phyloP scores from a whole-genome alignment of 306 rosid species.

The Potentilla sterilis region DNA sequence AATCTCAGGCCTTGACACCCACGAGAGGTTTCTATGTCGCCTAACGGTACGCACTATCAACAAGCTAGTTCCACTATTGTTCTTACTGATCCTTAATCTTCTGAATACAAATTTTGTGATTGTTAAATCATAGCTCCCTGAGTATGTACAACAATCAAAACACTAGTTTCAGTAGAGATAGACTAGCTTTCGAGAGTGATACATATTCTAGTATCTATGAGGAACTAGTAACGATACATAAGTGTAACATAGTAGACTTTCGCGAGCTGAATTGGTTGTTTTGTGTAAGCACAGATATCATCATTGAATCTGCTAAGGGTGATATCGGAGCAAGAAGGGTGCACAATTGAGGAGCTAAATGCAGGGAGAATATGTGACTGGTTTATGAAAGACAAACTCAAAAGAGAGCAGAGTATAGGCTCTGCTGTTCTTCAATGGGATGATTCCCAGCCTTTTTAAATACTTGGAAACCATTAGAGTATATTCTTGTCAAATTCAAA shows the following conservation, averaged over 20 bases:
- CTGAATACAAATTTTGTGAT: neutral
- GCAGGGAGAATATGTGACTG: conserved; percentile 74
- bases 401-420: conserved; percentile 70
- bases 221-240: neutral
- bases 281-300: conserved; percentile 53
- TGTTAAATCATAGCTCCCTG: neutral
- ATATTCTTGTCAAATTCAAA: too few relatives aligned
- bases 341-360: conserved; percentile 74
- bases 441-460: conserved; percentile 50
- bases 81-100: neutral
- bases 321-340: conserved; percentile 89
- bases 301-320: conserved; percentile 74
- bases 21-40: conserved; percentile 87
- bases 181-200: neutral
- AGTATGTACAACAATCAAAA: neutral
- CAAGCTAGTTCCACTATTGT: neutral
- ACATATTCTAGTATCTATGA: neutral
- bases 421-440: conserved; percentile 97
- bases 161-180: neutral
- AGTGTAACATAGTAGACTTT: neutral
- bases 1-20: conserved; percentile 73
- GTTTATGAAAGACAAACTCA: conserved; percentile 62
- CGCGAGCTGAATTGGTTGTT: neutral
- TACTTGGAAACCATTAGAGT: neutral
- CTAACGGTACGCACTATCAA: conserved; percentile 62